A percentile compares a stretch with the other conserved stretches of the same genome.
These are phyloP conservation scores for Talaromyces thailandensis DNA, from an alignment of 495 filamentous ascomycete genomes.

Conservation along the genomic window DNA sequence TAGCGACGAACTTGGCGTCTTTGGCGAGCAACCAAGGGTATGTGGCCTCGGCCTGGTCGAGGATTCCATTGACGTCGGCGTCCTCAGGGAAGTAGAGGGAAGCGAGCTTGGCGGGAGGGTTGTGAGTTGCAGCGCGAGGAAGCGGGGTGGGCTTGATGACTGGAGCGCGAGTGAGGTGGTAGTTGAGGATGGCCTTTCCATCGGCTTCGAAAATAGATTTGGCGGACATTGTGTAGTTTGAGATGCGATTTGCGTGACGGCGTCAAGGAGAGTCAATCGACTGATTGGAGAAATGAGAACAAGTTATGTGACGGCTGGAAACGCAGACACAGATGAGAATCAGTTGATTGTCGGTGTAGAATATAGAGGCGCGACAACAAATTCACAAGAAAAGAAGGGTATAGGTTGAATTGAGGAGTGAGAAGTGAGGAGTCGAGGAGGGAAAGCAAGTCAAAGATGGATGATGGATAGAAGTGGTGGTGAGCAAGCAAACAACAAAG, in stretches of 20 bases:
- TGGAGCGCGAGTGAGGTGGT: constrained; percentile 96
- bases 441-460: not conserved
- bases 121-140: constrained; percentile 76
- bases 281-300: not conserved
- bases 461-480: not conserved
- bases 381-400: not conserved
- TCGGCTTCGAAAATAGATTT: constrained; percentile 98
- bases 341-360: not conserved
- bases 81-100: constrained; percentile 91
- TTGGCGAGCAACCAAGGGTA: constrained; percentile 86
- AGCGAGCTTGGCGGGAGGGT: constrained; percentile 81
- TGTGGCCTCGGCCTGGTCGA: constrained; percentile 88
- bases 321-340: not conserved
- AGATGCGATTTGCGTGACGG: constrained; percentile 10
- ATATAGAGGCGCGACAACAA: not conserved
- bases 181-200: constrained; percentile 99
- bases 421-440: not conserved
- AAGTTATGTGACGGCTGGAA: not conserved
- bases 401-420: not conserved
- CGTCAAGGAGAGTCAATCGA: not conserved
- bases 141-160: constrained; percentile 98
- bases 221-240: constrained; percentile 79
- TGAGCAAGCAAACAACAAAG: not conserved
- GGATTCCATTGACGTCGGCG: constrained; percentile 68
- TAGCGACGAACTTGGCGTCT: constrained; percentile 91